phyloP scores from a whole-genome alignment of 805 yeast species.

The Blastobotrys chiropterorum region DNA sequence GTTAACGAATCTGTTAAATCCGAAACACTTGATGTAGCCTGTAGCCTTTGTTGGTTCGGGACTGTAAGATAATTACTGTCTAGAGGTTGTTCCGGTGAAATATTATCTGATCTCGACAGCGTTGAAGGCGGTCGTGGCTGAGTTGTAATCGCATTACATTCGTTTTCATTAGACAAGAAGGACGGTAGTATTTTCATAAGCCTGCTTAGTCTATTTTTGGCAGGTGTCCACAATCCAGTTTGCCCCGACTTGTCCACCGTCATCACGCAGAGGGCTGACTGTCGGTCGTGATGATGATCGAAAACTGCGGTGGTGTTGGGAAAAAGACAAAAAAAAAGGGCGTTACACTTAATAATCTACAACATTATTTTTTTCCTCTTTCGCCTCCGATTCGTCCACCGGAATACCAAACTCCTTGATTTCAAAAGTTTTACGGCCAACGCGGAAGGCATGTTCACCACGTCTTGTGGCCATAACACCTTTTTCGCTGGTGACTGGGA shows the following conservation, averaged over 20 bases:
- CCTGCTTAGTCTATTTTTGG: not conserved
- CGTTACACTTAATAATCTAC: not conserved
- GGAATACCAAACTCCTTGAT: constrained; percentile 97
- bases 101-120: not conserved
- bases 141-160: not conserved
- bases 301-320: not conserved
- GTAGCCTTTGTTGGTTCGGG: not conserved
- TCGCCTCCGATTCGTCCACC: constrained; percentile 53
- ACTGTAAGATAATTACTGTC: not conserved
- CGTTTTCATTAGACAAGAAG: not conserved
- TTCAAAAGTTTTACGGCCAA: constrained; percentile 76
- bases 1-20: not conserved
- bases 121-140: not conserved
- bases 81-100: not conserved
- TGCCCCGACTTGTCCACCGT: not conserved
- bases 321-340: not conserved
- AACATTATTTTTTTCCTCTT: not conserved
- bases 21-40: not conserved
- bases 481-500: constrained; percentile 65
- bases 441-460: constrained; percentile 80
- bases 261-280: not conserved
- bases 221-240: not conserved
- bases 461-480: constrained; percentile 73
- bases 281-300: not conserved
- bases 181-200: not conserved